Conservation (phyloP, 2,329 filamentous ascomycete genomes). For the Nothopassalora personata region DNA sequence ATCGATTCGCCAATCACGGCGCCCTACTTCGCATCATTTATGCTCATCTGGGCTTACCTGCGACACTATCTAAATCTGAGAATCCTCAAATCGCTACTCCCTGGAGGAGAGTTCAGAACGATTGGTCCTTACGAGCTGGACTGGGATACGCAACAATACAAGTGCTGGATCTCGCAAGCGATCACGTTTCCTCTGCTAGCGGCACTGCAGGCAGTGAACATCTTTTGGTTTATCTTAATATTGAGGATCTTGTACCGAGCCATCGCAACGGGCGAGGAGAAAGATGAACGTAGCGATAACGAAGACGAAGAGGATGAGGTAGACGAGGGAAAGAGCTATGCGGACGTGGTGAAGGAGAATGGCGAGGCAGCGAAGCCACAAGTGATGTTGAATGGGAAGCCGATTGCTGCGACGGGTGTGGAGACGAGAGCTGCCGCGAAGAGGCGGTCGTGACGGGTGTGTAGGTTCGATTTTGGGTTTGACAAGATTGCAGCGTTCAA, state of each 20-base stretch:
- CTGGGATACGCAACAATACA: constrained; percentile 73
- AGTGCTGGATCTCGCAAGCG: constrained; percentile 63
- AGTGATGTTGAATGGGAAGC: constrained; percentile 8
- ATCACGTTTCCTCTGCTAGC: constrained; percentile 63
- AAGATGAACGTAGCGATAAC: constrained; percentile 70
- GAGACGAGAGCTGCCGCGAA: background rate
- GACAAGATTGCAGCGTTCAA: background rate
- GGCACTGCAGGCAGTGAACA: constrained; percentile 66
- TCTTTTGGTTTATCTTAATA: constrained; percentile 79
- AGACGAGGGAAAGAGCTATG: constrained; percentile 14
- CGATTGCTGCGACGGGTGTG: background rate
- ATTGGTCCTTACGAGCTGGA: constrained; percentile 70
- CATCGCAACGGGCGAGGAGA: constrained; percentile 54
- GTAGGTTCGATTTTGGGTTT: background rate
- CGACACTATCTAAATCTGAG: constrained; percentile 78
- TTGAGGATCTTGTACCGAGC: constrained; percentile 69
- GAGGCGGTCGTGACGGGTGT: background rate
- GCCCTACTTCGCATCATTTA: constrained; percentile 80
- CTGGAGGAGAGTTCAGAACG: constrained; percentile 59
- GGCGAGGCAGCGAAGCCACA: constrained; percentile 1
- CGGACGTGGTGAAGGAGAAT: constrained; percentile 1
- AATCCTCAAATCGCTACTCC: constrained; percentile 70
- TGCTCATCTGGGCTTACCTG: constrained; percentile 79
- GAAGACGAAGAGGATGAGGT: constrained; percentile 48
- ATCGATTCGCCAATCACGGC: constrained; percentile 71